A percentile compares a stretch with the other conserved stretches of the same genome.
Conservation (phyloP, 495 filamentous ascomycete species). For the Penicillium silybi region DNA sequence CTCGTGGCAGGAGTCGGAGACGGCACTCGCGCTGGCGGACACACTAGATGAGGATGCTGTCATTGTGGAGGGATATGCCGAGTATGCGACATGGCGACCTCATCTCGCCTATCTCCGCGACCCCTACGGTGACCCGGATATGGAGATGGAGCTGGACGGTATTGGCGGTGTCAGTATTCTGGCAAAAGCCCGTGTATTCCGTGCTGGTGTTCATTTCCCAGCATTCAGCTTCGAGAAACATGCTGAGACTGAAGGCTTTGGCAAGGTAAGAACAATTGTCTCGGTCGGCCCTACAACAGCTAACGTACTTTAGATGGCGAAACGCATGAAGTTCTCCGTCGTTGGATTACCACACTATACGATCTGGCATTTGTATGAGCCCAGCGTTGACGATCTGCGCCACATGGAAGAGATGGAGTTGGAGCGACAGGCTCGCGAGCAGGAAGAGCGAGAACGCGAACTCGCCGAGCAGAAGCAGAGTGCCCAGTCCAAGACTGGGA, state of each 20-base stretch:
- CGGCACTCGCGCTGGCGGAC: conserved; percentile 87
- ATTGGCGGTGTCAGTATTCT: conserved; percentile 97
- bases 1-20: conserved; percentile 99
- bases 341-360: conserved; percentile 96
- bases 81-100: conserved; percentile 98
- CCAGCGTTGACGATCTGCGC: conserved; percentile 90
- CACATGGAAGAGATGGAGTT: conserved; percentile 98
- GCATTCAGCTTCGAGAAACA: conserved; percentile 99
- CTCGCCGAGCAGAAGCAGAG: conserved; percentile 46
- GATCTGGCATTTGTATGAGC: conserved; percentile 99
- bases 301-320: conserved; percentile 75
- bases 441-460: conserved; percentile 69
- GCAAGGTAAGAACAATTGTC: conserved; percentile 64
- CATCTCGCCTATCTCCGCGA: conserved; percentile 97
- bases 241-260: conserved; percentile 97
- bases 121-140: conserved; percentile 95
- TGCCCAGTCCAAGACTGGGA: conserved; percentile 4
- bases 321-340: conserved; percentile 93
- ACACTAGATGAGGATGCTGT: conserved; percentile 97
- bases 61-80: conserved; percentile 98
- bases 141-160: conserved; percentile 99
- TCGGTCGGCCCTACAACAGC: conserved; percentile 8
- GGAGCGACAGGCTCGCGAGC: conserved; percentile 68
- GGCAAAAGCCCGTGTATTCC: conserved; percentile 92
- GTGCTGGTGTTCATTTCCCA: conserved; percentile 93